Base-by-base conservation (phyloP, 2,329 filamentous ascomycete genomes). In the Fusarium albidum region DNA sequence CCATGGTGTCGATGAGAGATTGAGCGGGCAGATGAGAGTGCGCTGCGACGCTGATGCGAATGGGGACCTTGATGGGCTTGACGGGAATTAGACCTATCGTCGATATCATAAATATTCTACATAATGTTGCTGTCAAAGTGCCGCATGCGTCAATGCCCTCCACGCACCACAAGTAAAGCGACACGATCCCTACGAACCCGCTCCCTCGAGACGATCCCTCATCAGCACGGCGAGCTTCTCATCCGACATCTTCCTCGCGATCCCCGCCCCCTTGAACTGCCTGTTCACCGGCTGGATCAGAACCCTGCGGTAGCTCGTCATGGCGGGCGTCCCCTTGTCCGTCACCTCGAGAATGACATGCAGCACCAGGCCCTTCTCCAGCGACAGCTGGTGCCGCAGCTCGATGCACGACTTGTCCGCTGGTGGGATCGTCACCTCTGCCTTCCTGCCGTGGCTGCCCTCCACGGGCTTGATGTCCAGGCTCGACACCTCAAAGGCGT, bases 301-400 rank as follows among this genome's bases (percentile, higher is more conserved):
- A n/a, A 59, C 54, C 15, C 56, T 47, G 6, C 53, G 38, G 25
- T 59, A 59, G 27, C 49, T 57, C 6, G 56, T 59, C 7, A 59
- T 17, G 9, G 52, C 31, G 3, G 53, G 53, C 6, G 49, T 37
- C 25, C 53, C 53, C 25, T 17, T 39, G 32, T 59, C 53, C 5
- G 52, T 59, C 8, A 59, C 53, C 29, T 59, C 56, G 8, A 59
- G 28, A 27, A 59, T 57, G 2, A 59, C 25, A n/a, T 59, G 56
- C 15, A 59, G 25, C 17, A 54, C 38, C 9, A 57, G 12, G 6
- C 52, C 56, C 8, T 43, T 43, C n/a, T 54, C 42, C n/a, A 59
- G 51, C 5, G 39, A 41, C 13, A 14, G 38, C 34, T 59, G 46
- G 13, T 59, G 53, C 9, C 49, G 42, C 11, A 53, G 44, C 13